Conservation (phyloP, 345 rosid genomes). For the Linum usitatissimum region DNA sequence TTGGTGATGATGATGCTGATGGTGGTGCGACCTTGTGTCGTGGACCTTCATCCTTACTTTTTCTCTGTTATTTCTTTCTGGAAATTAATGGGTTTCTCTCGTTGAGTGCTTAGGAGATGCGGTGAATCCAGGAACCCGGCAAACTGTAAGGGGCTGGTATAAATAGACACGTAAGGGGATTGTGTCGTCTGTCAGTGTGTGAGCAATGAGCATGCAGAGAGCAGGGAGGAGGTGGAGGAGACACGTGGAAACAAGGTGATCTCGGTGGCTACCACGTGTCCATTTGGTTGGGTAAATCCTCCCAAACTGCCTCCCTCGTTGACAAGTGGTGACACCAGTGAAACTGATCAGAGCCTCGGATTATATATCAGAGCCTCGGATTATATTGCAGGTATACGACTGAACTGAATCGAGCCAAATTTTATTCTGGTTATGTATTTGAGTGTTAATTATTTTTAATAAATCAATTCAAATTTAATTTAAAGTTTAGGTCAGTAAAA, state of each 20-base stretch:
- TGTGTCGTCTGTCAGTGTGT: conserved; percentile 18
- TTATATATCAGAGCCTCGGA: background rate
- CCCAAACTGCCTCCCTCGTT: background rate
- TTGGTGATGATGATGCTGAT: conserved; percentile 31
- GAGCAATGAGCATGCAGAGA: background rate
- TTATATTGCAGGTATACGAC: no score
- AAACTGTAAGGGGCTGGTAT: background rate
- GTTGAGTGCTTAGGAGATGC: no score
- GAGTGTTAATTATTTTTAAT: no score
- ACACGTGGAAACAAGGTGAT: conserved; percentile 17
- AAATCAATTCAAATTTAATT: no score
- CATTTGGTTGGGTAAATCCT: conserved; percentile 5
- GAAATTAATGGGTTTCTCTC: background rate
- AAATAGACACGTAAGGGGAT: conserved; percentile 8
- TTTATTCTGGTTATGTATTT: no score
- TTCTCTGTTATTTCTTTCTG: background rate
- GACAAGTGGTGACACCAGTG: conserved; percentile 19
- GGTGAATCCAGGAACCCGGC: no score
- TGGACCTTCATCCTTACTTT: conserved; percentile 32
- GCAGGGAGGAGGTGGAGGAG: background rate
- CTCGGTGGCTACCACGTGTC: conserved; percentile 19
- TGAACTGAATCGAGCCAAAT: no score
- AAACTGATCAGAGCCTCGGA: background rate
- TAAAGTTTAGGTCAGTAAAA: no score
- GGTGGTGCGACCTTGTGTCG: conserved; percentile 64